Conservation (phyloP, 331 rosid species). For the Quercus phellos region DNA sequence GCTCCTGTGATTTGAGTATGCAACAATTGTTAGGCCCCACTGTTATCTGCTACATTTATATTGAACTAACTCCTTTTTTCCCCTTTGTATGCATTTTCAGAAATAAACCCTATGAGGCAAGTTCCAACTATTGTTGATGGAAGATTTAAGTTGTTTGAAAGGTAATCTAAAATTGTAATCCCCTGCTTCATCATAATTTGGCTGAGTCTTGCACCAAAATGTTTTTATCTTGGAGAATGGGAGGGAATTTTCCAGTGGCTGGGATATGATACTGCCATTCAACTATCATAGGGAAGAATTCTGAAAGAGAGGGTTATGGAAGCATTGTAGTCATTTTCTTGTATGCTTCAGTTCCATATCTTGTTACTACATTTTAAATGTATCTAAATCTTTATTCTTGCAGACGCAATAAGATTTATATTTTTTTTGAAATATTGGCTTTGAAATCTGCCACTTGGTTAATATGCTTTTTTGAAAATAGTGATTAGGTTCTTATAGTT, state of each 20-base stretch:
- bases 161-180: slow-evolving; percentile 33
- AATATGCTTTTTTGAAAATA: not conserved
- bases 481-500: not conserved
- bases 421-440: not conserved
- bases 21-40: too few relatives aligned
- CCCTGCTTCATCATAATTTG: not conserved
- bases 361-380: too few relatives aligned
- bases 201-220: not conserved
- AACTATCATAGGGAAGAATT: not conserved
- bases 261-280: not conserved
- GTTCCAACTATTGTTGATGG: slow-evolving; percentile 89
- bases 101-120: slow-evolving; percentile 66
- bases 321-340: not conserved
- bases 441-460: not conserved
- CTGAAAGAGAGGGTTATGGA: not conserved
- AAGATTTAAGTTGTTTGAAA: slow-evolving; percentile 73
- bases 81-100: slow-evolving; percentile 35
- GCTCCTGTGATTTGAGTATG: too few relatives aligned
- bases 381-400: not conserved
- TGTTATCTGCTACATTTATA: not conserved
- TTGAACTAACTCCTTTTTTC: not conserved
- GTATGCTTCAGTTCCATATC: not conserved
- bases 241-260: not conserved
- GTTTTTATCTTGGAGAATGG: not conserved
- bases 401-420: not conserved